These are phyloP conservation scores for Epichloe scottii DNA, from an alignment of 2,329 filamentous ascomycete species.

Conservation along the genomic window DNA sequence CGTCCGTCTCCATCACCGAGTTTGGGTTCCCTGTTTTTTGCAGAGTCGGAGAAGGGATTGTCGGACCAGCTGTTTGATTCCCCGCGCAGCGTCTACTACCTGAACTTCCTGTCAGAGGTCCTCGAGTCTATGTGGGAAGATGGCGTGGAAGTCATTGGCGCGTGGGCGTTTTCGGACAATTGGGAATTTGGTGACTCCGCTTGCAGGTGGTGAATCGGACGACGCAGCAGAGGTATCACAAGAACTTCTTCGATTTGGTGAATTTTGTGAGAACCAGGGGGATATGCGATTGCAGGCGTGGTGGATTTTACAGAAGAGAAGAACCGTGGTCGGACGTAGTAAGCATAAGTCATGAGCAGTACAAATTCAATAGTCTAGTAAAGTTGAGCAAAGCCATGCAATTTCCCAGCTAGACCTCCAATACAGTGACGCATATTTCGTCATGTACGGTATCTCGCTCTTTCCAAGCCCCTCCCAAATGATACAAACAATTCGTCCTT, in stretches of 20 bases:
- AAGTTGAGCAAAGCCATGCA: too few relatives aligned
- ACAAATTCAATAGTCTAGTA: too few relatives aligned
- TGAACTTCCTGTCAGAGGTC: slow-evolving; percentile 39
- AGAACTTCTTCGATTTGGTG: slow-evolving; percentile 45
- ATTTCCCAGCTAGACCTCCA: too few relatives aligned
- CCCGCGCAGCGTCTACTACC: slow-evolving; percentile 41
- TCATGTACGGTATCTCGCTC: too few relatives aligned
- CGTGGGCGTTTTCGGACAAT: slow-evolving; percentile 41
- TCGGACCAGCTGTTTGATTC: slow-evolving; percentile 40
- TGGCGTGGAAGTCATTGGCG: slow-evolving; percentile 39
- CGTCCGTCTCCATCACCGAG: slow-evolving; percentile 36
- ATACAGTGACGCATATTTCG: too few relatives aligned
- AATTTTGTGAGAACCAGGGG: slow-evolving; percentile 31
- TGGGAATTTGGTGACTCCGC: slow-evolving; percentile 38
- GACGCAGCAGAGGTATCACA: slow-evolving; percentile 36
- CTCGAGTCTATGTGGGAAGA: slow-evolving; percentile 44
- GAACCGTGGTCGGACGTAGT: too few relatives aligned
- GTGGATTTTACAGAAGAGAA: background rate
- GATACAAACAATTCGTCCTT: too few relatives aligned
- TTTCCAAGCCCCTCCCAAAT: too few relatives aligned
- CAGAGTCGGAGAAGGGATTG: slow-evolving; percentile 29
- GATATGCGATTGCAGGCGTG: background rate
- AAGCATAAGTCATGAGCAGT: too few relatives aligned
- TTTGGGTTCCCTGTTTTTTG: slow-evolving; percentile 44
- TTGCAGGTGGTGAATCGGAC: slow-evolving; percentile 43